Base-by-base conservation (phyloP, 1,284 basidiomycete species). In the Apiotrichum mycotoxinovorans region DNA sequence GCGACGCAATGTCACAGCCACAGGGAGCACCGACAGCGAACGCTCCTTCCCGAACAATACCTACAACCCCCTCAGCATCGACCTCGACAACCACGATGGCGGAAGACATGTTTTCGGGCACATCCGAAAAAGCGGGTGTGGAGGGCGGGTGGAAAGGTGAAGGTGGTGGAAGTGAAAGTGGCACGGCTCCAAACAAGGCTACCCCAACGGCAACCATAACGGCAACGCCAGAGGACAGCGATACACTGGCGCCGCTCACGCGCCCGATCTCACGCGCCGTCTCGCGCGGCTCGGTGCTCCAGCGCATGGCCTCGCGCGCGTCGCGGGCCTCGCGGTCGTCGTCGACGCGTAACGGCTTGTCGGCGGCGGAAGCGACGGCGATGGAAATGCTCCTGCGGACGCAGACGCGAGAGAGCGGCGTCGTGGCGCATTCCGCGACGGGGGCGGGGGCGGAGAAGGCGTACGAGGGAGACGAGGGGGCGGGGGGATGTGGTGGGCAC, bases 371-470 rank as follows among this genome's bases (percentile, higher is more conserved):
- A 33, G 43, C 30, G 12, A 53, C 45, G 33, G 45, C 52, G 56
- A 15, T 50, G 15, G 57, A 58, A 43, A 47, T 58, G 38, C 38
- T 51, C 42, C 52, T 58, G 22, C 57, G 56, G 17, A 27, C 40
- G 2, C 35, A 37, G 20, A 51, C 57, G 15, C 30, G 56, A 11
- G 51, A 54, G 42, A 44, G 41, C 25, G 56, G 56, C 11, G 26
- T 38, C 18, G n/a, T 45, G n/a, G 26, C n/a, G 11, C 38, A 41
- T 22, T 3, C 33, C 14, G n/a, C n/a, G n/a, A n/a, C 7, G 25
- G 34, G 18, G 22, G 17, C 15, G 7, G 10, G 20, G 10, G 23
- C 3, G 3, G 26, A 27, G 43, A 44, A 26, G 43, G 43, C 3
- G 43, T 27, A n/a, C 4, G 23, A 26, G 11, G 25, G n/a, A 44